phyloP scores from a whole-genome alignment of 1,284 basidiomycete genomes.

The Fomitiporia mediterranea region DNA sequence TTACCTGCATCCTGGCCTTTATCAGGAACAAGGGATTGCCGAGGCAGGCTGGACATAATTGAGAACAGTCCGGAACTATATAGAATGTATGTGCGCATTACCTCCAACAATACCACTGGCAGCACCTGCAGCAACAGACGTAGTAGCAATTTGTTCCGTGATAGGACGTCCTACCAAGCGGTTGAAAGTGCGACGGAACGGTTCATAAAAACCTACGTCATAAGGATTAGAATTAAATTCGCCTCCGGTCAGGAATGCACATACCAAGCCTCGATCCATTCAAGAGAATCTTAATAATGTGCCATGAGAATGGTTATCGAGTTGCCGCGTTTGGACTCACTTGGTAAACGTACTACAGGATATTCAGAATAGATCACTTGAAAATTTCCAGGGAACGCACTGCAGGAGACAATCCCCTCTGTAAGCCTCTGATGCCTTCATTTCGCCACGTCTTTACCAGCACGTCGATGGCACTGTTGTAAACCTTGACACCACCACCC shows the following conservation, averaged over 20 bases:
- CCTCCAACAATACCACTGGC: constrained; percentile 88
- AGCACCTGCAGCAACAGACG: constrained; percentile 82
- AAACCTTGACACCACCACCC: constrained; percentile 70
- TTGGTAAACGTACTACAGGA: constrained; percentile 81
- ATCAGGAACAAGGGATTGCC: constrained; percentile 96
- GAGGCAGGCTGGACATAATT: constrained; percentile 55
- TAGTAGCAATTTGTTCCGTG: constrained; percentile 63
- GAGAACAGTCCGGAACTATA: constrained; percentile 6
- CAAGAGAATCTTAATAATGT: constrained; percentile 66
- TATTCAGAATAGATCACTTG: neutral
- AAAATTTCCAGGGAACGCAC: constrained; percentile 42
- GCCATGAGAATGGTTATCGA: neutral
- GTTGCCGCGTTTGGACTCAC: constrained; percentile 37
- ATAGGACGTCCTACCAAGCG: constrained; percentile 58
- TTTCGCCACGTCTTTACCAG: constrained; percentile 86
- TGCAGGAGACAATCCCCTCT: constrained; percentile 87
- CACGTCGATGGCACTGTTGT: constrained; percentile 86
- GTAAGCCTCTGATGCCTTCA: constrained; percentile 88
- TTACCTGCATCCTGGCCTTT: constrained; percentile 94
- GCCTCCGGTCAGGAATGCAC: constrained; percentile 22
- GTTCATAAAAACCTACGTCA: constrained; percentile 88
- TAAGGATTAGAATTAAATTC: neutral
- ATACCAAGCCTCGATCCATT: constrained; percentile 92
- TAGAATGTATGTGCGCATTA: constrained; percentile 28
- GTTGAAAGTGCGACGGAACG: constrained; percentile 76